A percentile compares a stretch with the other conserved stretches of the same genome.
These are phyloP conservation scores for Nicotiana benthamiana DNA, from an alignment of 257 asterid genomes.

Conservation along the genomic window DNA sequence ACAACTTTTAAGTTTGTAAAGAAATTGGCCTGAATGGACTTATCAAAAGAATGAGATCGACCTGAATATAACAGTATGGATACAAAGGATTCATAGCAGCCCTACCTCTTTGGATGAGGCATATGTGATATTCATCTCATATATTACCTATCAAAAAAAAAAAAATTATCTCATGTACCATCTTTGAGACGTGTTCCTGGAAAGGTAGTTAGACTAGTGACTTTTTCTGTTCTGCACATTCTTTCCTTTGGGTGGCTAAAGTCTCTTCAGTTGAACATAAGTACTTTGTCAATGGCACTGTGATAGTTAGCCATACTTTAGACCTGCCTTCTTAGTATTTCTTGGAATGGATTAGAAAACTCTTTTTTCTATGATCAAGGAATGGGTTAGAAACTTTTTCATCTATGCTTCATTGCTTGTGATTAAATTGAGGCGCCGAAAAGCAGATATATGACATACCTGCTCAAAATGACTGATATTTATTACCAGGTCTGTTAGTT, in stretches of 20 bases:
- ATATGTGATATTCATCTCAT: not conserved
- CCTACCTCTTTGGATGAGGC: not conserved
- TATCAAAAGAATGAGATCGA: not conserved
- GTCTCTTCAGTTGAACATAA: not conserved
- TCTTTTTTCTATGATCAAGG: not conserved
- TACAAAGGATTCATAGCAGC: not conserved
- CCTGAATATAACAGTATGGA: not conserved
- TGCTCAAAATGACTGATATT: not conserved
- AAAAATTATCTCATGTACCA: not conserved
- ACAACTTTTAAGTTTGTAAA: not conserved
- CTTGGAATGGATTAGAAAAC: not conserved
- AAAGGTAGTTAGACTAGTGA: not conserved
- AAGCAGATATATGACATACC: not conserved
- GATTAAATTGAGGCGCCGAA: not conserved
- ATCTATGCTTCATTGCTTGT: not conserved
- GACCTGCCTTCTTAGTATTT: not conserved
- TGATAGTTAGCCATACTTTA: not conserved
- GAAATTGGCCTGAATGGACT: not conserved
- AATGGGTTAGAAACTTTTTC: not conserved
- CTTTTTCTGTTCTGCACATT: not conserved
- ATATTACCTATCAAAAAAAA: not conserved
- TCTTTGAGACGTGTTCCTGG: not conserved
- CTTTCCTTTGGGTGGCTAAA: not conserved
- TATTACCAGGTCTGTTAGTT: not conserved
- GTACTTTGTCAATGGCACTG: not conserved